Percentiles rank a stretch among this genome's conserved stretches.
Evolutionary conservation across 73 alveolate species (phyloP).

Genomic region (Paramecium bursaria): DNA sequence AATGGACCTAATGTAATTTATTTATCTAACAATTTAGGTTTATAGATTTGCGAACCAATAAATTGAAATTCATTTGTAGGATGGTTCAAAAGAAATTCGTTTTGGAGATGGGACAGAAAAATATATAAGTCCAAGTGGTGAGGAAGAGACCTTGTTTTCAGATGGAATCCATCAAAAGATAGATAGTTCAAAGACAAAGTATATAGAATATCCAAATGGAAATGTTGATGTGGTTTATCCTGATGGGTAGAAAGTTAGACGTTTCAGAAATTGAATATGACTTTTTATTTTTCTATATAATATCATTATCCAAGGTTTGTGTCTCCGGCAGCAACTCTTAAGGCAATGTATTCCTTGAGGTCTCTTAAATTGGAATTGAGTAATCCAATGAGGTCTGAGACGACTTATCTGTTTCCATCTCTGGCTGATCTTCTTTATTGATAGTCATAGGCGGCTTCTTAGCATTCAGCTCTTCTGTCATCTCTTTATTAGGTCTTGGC

Average conservation of each 20-base stretch:
- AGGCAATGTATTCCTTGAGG: slow-evolving; percentile 56
- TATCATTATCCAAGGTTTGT: slow-evolving; percentile 16
- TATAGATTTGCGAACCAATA: slow-evolving; percentile 88
- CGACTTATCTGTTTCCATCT: slow-evolving; percentile 61
- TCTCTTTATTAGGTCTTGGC: slow-evolving; percentile 69
- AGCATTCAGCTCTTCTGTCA: slow-evolving; percentile 74
- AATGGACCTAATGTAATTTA: slow-evolving; percentile 89
- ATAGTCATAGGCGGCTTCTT: slow-evolving; percentile 66
- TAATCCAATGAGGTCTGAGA: slow-evolving; percentile 53
- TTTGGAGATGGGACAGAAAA: slow-evolving; percentile 93
- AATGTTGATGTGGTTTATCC: slow-evolving; percentile 55
- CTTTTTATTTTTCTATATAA: too few species aligned
- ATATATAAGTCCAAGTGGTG: slow-evolving; percentile 88
- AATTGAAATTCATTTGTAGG: slow-evolving; percentile 95
- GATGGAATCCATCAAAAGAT: slow-evolving; percentile 63
- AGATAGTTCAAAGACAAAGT: slow-evolving; percentile 45
- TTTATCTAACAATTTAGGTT: slow-evolving; percentile 55
- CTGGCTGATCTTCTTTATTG: slow-evolving; percentile 68
- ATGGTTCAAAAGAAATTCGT: slow-evolving; percentile 93
- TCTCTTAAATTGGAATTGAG: slow-evolving; percentile 59
- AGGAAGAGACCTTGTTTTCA: slow-evolving; percentile 80
- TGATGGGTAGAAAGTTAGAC: slow-evolving; percentile 45
- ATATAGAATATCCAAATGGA: slow-evolving; percentile 67
- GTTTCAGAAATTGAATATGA: slow-evolving; percentile 12
- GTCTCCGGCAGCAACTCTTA: slow-evolving; percentile 65